These are phyloP conservation scores for Coccomyxa sp. DNA, from an alignment of 139 green algal genomes.

Conservation along the genomic window DNA sequence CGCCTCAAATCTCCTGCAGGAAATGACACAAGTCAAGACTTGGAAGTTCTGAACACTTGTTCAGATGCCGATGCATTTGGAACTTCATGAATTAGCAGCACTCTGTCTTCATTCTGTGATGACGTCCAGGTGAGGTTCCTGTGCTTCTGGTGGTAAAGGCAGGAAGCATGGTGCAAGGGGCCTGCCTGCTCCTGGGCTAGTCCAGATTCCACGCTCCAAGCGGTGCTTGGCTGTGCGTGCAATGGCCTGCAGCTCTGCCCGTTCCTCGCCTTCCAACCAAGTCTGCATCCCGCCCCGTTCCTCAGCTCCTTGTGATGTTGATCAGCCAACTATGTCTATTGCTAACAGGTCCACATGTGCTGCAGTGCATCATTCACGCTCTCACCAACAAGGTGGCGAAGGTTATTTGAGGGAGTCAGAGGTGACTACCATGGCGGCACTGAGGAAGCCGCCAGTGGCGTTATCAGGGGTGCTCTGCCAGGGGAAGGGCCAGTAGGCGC, in stretches of 20 bases:
- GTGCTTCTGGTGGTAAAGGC: not conserved
- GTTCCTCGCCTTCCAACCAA: constrained; percentile 34
- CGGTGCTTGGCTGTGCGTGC: constrained; percentile 56
- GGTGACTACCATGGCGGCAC: not conserved
- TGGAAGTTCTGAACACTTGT: not conserved
- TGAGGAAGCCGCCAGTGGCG: not conserved
- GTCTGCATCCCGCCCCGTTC: constrained; percentile 17
- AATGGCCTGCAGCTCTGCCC: constrained; percentile 49
- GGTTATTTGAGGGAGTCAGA: too few relatives aligned
- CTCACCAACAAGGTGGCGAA: not conserved
- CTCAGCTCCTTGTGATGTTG: too few relatives aligned
- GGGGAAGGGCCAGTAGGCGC: constrained; percentile 76
- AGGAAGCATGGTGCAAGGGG: not conserved
- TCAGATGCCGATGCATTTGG: not conserved
- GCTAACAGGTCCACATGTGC: not conserved
- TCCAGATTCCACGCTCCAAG: constrained; percentile 80
- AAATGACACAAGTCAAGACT: not conserved
- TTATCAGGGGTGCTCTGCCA: constrained; percentile 46
- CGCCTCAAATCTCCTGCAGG: constrained; percentile 61
- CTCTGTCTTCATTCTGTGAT: not conserved
- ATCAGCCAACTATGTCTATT: not conserved
- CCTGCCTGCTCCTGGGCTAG: constrained; percentile 39
- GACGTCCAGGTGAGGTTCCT: not conserved
- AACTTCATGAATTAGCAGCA: not conserved
- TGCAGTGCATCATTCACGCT: not conserved